Conservation (phyloP, 2,329 filamentous ascomycete species). For the Pseudohalonectria lignicola region DNA sequence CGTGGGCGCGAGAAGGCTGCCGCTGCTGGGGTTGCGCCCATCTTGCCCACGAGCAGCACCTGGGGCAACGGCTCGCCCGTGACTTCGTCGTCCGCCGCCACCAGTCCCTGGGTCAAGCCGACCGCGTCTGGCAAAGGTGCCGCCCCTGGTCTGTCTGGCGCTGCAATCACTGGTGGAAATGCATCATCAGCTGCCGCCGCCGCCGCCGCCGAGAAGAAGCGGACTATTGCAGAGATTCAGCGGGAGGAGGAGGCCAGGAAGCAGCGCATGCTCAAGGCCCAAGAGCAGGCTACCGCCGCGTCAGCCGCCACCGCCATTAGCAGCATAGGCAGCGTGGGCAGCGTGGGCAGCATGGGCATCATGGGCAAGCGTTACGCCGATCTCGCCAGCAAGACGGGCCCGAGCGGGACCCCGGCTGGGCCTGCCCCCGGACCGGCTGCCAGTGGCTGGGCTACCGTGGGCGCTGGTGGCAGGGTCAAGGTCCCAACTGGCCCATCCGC, state of each 20-base stretch:
- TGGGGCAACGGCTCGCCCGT: slow-evolving; percentile 76
- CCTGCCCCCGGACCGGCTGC: slow-evolving; percentile 27
- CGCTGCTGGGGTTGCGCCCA: slow-evolving; percentile 53
- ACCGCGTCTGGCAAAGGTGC: slow-evolving; percentile 25
- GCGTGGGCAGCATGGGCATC: no score
- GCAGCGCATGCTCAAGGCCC: slow-evolving; percentile 45
- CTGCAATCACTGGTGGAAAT: no score
- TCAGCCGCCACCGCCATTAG: slow-evolving; percentile 21
- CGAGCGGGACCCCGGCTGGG: slow-evolving; percentile 22
- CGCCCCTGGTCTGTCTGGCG: no score
- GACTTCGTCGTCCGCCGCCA: slow-evolving; percentile 28
- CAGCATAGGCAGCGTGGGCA: slow-evolving; percentile 10
- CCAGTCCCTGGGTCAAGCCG: slow-evolving; percentile 59
- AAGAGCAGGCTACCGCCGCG: slow-evolving; percentile 32
- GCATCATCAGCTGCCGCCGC: slow-evolving; percentile 21
- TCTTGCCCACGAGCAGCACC: slow-evolving; percentile 77
- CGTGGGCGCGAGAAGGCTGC: slow-evolving; percentile 51
- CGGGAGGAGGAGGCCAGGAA: slow-evolving; percentile 91
- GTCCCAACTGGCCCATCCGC: slow-evolving; percentile 49
- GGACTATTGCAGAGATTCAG: slow-evolving; percentile 92
- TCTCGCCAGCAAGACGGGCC: slow-evolving; percentile 65
- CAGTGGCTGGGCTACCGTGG: slow-evolving; percentile 84
- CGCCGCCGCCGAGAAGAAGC: slow-evolving; percentile 46
- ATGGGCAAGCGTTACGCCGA: slow-evolving; percentile 87
- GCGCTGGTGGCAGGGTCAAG: slow-evolving; percentile 87